These are phyloP conservation scores for Kazachstania sp. DNA, from an alignment of 1,139 yeast species.

Conservation along the genomic window DNA sequence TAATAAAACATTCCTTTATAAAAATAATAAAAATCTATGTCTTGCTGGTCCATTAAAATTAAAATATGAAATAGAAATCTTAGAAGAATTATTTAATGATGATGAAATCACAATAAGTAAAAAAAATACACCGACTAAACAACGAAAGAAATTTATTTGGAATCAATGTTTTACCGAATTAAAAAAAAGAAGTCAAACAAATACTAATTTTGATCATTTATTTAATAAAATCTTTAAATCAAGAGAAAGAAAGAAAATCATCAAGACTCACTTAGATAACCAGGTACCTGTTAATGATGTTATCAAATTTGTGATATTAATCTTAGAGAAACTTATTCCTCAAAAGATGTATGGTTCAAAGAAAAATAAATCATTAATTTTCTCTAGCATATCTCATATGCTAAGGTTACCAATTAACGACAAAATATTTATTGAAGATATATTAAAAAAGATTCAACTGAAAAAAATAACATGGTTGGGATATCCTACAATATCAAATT, in stretches of 20 bases:
- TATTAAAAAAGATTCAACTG: constrained; percentile 33
- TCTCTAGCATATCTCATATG: constrained; percentile 34
- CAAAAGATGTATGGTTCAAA: constrained; percentile 46
- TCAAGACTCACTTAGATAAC: constrained; percentile 10
- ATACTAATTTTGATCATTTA: constrained; percentile 13
- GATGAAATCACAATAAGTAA: not conserved
- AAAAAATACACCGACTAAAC: not conserved
- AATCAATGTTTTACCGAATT: constrained; percentile 7
- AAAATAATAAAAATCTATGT: not conserved
- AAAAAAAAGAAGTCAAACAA: constrained; percentile 11
- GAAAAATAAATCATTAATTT: constrained; percentile 40
- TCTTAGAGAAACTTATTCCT: constrained; percentile 47
- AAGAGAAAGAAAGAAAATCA: not conserved
- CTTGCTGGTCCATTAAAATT: constrained; percentile 4
- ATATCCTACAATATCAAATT: not conserved
- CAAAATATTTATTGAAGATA: constrained; percentile 23
- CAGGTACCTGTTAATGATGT: constrained; percentile 27
- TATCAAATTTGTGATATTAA: constrained; percentile 34
- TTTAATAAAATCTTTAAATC: constrained; percentile 15
- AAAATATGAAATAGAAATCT: not conserved
- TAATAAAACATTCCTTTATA: constrained; percentile 6
- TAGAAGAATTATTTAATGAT: constrained; percentile 4
- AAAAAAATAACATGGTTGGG: constrained; percentile 42
- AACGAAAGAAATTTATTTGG: not conserved
- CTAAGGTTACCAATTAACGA: constrained; percentile 36